A percentile compares a stretch with the other conserved stretches of the same genome.
Evolutionary conservation across 495 filamentous ascomycete species (phyloP).

Genomic region (Penicillium coprophilum): DNA sequence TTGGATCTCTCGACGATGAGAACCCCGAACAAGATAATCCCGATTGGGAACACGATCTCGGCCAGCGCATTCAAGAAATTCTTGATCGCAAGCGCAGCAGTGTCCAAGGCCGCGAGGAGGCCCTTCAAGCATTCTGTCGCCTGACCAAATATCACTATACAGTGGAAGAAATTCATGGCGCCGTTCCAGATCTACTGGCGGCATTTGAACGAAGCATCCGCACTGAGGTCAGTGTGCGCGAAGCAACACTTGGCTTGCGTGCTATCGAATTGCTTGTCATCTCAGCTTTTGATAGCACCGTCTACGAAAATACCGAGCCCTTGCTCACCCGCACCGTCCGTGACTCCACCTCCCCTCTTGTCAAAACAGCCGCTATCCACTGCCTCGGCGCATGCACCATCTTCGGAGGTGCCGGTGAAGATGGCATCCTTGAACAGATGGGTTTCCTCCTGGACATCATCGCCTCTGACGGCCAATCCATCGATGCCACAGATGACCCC

Average conservation of each 20-base stretch:
- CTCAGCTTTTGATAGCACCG: constrained; percentile 65
- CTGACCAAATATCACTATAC: constrained; percentile 73
- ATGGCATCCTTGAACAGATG: constrained; percentile 73
- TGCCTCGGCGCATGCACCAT: constrained; percentile 70
- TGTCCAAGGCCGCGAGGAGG: constrained; percentile 73
- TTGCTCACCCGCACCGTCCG: constrained; percentile 67
- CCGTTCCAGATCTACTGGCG: constrained; percentile 63
- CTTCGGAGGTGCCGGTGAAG: constrained; percentile 74
- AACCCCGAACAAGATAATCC: constrained; percentile 55
- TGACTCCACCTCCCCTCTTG: constrained; percentile 61
- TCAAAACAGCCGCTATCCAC: constrained; percentile 76
- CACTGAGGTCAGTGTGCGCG: constrained; percentile 66
- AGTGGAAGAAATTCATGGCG: constrained; percentile 61
- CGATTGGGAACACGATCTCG: constrained; percentile 66
- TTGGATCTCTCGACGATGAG: constrained; percentile 60
- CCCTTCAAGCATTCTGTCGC: constrained; percentile 66
- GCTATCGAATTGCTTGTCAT: constrained; percentile 76
- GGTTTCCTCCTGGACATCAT: constrained; percentile 82
- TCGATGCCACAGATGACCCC: constrained; percentile 72
- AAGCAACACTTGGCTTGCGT: constrained; percentile 67
- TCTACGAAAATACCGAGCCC: constrained; percentile 64
- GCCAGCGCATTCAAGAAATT: constrained; percentile 74
- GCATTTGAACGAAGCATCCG: constrained; percentile 74
- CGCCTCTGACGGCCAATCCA: constrained; percentile 74
- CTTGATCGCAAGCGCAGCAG: constrained; percentile 84